phyloP scores from a whole-genome alignment of 768 basidiomycete species.

The Suillus plorans region DNA sequence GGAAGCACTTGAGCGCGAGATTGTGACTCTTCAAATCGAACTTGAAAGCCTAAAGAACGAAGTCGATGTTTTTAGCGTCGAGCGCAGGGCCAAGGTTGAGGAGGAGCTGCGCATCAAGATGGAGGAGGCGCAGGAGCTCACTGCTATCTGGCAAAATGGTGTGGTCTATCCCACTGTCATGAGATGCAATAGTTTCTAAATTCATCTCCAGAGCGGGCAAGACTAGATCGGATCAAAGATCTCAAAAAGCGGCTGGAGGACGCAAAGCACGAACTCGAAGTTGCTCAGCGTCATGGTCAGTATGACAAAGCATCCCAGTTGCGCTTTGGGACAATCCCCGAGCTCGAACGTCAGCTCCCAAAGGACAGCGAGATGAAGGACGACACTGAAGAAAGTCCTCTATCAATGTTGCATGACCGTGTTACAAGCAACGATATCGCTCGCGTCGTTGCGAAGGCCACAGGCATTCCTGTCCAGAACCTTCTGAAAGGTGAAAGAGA shows the following conservation, averaged over 20 bases:
- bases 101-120: constrained; percentile 58
- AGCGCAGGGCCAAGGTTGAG: constrained; percentile 69
- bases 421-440: constrained; percentile 91
- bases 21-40: constrained; percentile 87
- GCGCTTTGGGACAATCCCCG: constrained; percentile 82
- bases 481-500: constrained; percentile 88
- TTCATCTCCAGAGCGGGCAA: constrained; percentile 53
- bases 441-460: constrained; percentile 82
- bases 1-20: constrained; percentile 78
- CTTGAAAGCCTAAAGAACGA: constrained; percentile 89
- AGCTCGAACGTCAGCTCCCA: constrained; percentile 71
- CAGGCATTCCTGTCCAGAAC: constrained; percentile 89
- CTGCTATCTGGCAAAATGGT: constrained; percentile 75
- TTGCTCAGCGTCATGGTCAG: constrained; percentile 86
- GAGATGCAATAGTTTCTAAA: not conserved
- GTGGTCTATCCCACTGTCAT: constrained; percentile 14
- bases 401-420: constrained; percentile 77
- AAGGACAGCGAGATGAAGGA: constrained; percentile 45
- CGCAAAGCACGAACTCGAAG: constrained; percentile 83
- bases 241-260: constrained; percentile 74
- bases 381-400: constrained; percentile 39
- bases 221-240: constrained; percentile 71
- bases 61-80: constrained; percentile 78
- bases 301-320: constrained; percentile 83
- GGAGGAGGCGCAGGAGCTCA: constrained; percentile 59